phyloP scores from a whole-genome alignment of 495 filamentous ascomycete species.

The Bathelium albidoporum region DNA sequence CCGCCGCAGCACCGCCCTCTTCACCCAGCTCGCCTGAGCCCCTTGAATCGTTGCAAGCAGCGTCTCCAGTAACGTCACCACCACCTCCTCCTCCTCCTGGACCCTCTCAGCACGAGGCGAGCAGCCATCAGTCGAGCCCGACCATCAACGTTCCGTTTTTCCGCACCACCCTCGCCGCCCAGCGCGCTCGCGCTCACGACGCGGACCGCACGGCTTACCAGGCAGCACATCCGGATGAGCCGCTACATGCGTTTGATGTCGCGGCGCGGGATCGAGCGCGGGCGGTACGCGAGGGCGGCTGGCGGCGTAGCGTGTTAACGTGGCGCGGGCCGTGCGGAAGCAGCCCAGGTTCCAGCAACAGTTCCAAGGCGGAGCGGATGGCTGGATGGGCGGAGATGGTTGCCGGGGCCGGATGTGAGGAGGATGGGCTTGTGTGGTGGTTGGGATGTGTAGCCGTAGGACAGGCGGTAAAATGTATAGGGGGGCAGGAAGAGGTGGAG shows the following conservation, averaged over 20 bases:
- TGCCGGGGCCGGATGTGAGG: background rate
- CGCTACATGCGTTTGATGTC: background rate
- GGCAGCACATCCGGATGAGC: background rate
- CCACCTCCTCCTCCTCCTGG: background rate
- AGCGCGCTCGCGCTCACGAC: background rate
- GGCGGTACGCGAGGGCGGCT: background rate
- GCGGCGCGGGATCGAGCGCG: background rate
- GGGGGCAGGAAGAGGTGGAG: background rate
- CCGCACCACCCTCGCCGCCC: background rate
- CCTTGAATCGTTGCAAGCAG: too few relatives aligned
- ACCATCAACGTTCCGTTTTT: background rate
- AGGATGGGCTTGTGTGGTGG: background rate
- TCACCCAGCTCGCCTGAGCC: too few relatives aligned
- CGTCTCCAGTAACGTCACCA: too few relatives aligned
- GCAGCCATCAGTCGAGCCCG: too few relatives aligned
- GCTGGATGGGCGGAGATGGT: background rate
- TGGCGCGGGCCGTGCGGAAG: background rate
- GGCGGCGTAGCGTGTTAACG: background rate
- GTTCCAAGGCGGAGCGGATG: background rate
- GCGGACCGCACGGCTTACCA: background rate
- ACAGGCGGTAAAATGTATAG: background rate
- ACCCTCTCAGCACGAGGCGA: too few relatives aligned
- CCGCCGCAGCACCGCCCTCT: too few relatives aligned
- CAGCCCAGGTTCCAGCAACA: too few relatives aligned
- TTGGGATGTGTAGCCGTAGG: background rate